Evolutionary conservation across 2,329 filamentous ascomycete genomes (phyloP).

Genomic region (Lachnellula cervina): DNA sequence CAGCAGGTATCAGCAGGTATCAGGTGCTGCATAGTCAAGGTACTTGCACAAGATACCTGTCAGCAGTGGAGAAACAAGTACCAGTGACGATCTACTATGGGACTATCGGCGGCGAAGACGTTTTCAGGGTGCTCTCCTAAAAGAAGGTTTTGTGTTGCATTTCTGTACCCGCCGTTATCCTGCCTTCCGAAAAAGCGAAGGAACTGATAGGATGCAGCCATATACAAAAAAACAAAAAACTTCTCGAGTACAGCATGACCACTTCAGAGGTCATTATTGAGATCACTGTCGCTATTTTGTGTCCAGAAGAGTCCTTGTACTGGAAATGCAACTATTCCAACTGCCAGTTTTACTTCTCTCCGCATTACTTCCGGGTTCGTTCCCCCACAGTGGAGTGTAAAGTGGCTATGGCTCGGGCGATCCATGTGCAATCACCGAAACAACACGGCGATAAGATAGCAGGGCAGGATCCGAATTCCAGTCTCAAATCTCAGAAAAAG

Average conservation of each 20-base stretch:
- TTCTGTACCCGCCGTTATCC: slow-evolving; percentile 15
- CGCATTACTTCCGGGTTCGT: neutral
- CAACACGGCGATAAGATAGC: slow-evolving; percentile 8
- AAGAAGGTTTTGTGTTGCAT: slow-evolving; percentile 3
- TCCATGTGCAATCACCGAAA: neutral
- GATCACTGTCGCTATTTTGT: neutral
- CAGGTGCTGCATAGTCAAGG: neutral
- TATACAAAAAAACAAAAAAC: neutral
- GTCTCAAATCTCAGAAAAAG: neutral
- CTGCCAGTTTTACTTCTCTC: neutral
- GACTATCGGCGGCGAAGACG: slow-evolving; percentile 9
- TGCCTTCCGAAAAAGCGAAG: slow-evolving; percentile 18
- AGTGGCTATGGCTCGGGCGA: neutral
- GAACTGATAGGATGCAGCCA: slow-evolving; percentile 3
- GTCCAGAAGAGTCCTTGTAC: neutral
- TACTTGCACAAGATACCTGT: neutral
- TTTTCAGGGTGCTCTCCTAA: too few relatives aligned
- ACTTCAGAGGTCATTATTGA: neutral
- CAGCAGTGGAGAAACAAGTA: neutral
- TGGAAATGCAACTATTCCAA: neutral
- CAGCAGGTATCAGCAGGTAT: neutral
- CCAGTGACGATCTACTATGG: slow-evolving; percentile 1
- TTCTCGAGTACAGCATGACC: neutral
- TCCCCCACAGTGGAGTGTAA: neutral
- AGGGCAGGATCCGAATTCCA: neutral